phyloP scores from a whole-genome alignment of 345 rosid species.

The Atalantia buxifolia region DNA sequence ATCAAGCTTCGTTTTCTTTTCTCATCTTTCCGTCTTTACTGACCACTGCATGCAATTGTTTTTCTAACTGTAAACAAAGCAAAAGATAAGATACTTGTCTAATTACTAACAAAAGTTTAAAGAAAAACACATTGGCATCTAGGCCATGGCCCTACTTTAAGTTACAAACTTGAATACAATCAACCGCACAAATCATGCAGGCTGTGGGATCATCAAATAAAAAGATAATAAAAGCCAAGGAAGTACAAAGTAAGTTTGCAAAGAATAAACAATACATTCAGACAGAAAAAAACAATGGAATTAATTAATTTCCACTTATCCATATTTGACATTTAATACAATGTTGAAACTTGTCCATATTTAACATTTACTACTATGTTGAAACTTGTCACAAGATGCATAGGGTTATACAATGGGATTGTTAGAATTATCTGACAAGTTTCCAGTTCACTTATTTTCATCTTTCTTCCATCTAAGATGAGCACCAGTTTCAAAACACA shows the following conservation, averaged over 20 bases:
- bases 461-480: not conserved
- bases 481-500: too few relatives aligned
- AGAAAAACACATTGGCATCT: not conserved
- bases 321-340: not conserved
- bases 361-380: not conserved
- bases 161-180: not conserved
- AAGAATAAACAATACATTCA: not conserved
- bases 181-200: not conserved
- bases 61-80: slow-evolving; percentile 57
- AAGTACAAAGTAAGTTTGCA: not conserved
- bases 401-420: not conserved
- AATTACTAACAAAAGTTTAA: not conserved
- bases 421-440: not conserved
- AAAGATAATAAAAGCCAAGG: not conserved
- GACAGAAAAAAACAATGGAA: not conserved
- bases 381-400: not conserved
- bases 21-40: slow-evolving; percentile 28
- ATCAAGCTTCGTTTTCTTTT: slow-evolving; percentile 24
- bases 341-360: not conserved
- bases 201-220: not conserved
- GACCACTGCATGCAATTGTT: slow-evolving; percentile 47
- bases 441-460: not conserved
- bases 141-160: not conserved
- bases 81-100: not conserved
- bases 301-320: not conserved